Evolutionary conservation across 148 eudicot genomes (phyloP), one percentile per base, ranked within the genome.

Genomic region (Mesembryanthemum crystallinum): DNA sequence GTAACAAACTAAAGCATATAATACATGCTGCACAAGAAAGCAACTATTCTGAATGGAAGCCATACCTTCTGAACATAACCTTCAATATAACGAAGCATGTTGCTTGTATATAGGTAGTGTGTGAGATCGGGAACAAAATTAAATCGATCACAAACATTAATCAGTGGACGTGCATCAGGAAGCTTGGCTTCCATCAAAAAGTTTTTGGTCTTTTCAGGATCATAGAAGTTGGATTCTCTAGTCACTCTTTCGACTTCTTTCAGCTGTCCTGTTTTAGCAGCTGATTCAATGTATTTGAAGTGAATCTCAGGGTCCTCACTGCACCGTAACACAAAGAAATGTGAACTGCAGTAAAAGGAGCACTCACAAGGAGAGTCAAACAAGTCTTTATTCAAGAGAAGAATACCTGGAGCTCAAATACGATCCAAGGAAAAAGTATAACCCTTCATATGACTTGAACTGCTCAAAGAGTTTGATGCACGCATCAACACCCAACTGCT

Each of bases 81-180:
- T 89, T 95, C 98, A 60, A 95, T 95, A 67, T 95, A 95, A 0
- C 98, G 98, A 64, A 95, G 98, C 98, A 95, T 95, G 89, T 95
- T 95, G 83, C 77, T 80, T 30, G 88, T 73, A 79, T 92, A 92
- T n/a, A 92, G 85, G 83, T 92, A 89, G 83, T 92, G 97, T 52
- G 97, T 92, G 73, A 92, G 88, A 82, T 91, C 97, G n/a, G 97
- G 97, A 42, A 91, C 93, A 82, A 86, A 91, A 33, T 91, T 90
- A 75, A 89, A 90, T 60, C 97, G 92, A 57, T 92, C 97, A 75
- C 97, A 92, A 23, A 92, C 97, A 83, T 92, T 92, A 65, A 92
- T 92, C 69, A 92, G 88, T 23, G 97, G 97, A 12, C 97, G 86
- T 52, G 97, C 97, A 86, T 92, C 97, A 39, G 97, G 97, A 83